Evolutionary conservation across 2,329 filamentous ascomycete genomes (phyloP).

Genomic region (Sclerotinia trifoliorum): DNA sequence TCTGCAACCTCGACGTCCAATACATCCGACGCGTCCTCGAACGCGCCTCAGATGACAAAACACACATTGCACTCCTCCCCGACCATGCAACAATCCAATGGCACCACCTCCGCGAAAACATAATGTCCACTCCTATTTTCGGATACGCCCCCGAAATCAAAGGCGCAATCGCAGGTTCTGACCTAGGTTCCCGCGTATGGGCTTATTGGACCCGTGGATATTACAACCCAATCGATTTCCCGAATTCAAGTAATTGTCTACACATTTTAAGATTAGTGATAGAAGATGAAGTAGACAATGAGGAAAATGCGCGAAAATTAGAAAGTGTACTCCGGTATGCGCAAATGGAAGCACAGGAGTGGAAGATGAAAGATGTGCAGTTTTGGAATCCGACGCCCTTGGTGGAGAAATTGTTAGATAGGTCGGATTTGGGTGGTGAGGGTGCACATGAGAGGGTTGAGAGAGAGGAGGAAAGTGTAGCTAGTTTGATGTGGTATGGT

Average conservation of each 20-base stretch:
- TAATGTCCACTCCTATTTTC: constrained; percentile 65
- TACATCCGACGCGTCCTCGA: constrained; percentile 57
- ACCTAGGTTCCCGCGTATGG: constrained; percentile 61
- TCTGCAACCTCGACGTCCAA: constrained; percentile 64
- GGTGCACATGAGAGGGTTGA: constrained; percentile 47
- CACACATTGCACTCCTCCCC: constrained; percentile 64
- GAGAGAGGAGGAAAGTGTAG: constrained; percentile 65
- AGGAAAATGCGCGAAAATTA: constrained; percentile 53
- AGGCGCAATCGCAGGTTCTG: constrained; percentile 60
- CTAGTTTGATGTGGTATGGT: constrained; percentile 71
- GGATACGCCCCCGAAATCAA: constrained; percentile 56
- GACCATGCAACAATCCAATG: constrained; percentile 67
- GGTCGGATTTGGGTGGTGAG: constrained; percentile 48
- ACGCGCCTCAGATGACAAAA: constrained; percentile 44
- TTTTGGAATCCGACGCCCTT: constrained; percentile 77
- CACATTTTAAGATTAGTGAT: constrained; percentile 68
- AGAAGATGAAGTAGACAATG: constrained; percentile 50
- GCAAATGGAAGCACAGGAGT: constrained; percentile 66
- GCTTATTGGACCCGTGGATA: constrained; percentile 70
- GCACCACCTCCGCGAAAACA: constrained; percentile 81
- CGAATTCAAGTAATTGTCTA: constrained; percentile 59
- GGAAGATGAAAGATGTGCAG: constrained; percentile 68
- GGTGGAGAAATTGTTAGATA: constrained; percentile 49
- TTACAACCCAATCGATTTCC: constrained; percentile 51
- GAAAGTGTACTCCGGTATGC: constrained; percentile 65